These are phyloP conservation scores for Lathyrus oleraceus DNA, from an alignment of 306 rosid genomes.

Conservation along the genomic window DNA sequence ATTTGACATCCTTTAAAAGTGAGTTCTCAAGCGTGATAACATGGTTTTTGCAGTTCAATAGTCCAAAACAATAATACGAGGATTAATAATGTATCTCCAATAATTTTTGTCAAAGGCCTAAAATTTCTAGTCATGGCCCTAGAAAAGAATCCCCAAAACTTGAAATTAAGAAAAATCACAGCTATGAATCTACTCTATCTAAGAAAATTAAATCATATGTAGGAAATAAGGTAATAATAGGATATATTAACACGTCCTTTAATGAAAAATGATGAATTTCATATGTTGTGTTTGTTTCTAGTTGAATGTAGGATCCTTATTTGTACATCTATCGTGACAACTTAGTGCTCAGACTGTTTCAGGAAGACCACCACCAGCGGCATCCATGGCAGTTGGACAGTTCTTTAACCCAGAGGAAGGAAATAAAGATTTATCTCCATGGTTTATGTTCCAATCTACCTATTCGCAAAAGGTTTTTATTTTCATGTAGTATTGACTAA, in stretches of 20 bases:
- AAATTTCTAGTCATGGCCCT: not conserved
- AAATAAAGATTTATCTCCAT: slow-evolving; percentile 65
- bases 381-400: slow-evolving; percentile 99
- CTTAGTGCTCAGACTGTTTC: slow-evolving; percentile 79
- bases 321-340: slow-evolving; percentile 43
- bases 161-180: not conserved
- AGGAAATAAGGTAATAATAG: not conserved
- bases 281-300: slow-evolving; percentile 21
- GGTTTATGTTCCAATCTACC: slow-evolving; percentile 70
- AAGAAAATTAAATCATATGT: not conserved
- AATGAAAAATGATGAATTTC: slow-evolving; percentile 13
- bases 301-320: slow-evolving; percentile 31
- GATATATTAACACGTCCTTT: not conserved
- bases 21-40: no score
- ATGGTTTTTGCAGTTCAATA: no score
- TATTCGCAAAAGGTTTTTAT: slow-evolving; percentile 73
- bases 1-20: not conserved
- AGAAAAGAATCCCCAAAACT: not conserved
- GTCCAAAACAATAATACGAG: not conserved
- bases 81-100: not conserved
- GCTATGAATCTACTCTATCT: not conserved
- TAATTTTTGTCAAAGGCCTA: not conserved
- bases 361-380: slow-evolving; percentile 99
- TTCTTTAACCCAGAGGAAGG: slow-evolving; percentile 92
- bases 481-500: slow-evolving; percentile 27